Evolutionary conservation across 495 filamentous ascomycete genomes (phyloP).

Genomic region (Xanthoparmelia taractica): DNA sequence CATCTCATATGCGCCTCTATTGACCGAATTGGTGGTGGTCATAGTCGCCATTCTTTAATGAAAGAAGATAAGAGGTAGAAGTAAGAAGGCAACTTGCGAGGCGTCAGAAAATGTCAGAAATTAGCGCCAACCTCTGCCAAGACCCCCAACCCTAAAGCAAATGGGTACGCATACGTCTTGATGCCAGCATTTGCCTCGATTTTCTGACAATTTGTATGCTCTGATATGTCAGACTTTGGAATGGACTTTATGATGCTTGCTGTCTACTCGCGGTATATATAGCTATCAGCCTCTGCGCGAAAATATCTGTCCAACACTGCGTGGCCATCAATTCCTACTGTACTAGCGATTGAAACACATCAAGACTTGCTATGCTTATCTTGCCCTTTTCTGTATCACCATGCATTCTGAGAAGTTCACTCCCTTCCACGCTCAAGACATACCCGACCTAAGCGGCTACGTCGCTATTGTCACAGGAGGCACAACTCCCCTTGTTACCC

Average conservation of each 20-base stretch:
- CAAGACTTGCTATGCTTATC: background rate
- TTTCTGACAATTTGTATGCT: background rate
- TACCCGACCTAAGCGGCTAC: constrained; percentile 4
- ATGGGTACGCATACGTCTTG: background rate
- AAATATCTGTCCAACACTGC: background rate
- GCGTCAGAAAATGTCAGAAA: constrained; percentile 15
- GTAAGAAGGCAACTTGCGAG: background rate
- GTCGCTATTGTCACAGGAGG: constrained; percentile 19
- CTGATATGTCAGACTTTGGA: background rate
- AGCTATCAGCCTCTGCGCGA: background rate
- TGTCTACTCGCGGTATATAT: background rate
- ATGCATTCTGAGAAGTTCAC: background rate
- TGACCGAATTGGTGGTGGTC: background rate
- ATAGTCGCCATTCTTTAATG: background rate
- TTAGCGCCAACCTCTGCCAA: constrained; percentile 7
- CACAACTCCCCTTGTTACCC: too few relatives aligned
- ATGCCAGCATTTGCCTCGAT: background rate
- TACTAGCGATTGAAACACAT: background rate
- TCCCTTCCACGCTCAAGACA: background rate
- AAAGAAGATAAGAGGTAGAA: background rate
- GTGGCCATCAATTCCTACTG: background rate
- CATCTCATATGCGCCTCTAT: background rate
- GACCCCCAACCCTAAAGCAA: background rate
- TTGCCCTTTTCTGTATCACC: background rate
- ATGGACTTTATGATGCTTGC: background rate